A percentile compares a stretch with the other conserved stretches of the same genome.
These are phyloP conservation scores for Elsinoe necatrix DNA, from an alignment of 2,329 filamentous ascomycete species.

Conservation along the genomic window DNA sequence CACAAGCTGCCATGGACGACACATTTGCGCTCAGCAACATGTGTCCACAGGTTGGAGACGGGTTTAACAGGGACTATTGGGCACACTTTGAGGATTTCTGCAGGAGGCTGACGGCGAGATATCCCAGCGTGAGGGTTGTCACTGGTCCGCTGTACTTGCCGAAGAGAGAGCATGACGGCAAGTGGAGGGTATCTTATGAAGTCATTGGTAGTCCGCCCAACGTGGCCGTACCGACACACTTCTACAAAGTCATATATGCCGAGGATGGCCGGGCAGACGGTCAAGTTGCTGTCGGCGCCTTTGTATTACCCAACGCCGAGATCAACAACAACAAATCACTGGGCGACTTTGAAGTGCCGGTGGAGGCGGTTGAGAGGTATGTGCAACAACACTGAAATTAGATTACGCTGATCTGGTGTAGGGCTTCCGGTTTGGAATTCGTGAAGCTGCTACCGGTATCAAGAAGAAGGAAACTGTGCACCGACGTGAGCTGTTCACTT, in stretches of 20 bases:
- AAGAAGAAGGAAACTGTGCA: conserved; percentile 70
- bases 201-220: conserved; percentile 90
- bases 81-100: conserved; percentile 98
- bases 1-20: conserved; percentile 85
- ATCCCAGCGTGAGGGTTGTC: conserved; percentile 82
- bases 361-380: conserved; percentile 72
- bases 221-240: conserved; percentile 93
- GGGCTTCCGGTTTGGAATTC: conserved; percentile 87
- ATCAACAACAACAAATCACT: conserved; percentile 85
- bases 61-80: conserved; percentile 99
- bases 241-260: conserved; percentile 97
- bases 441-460: conserved; percentile 65
- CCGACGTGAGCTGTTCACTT: conserved; percentile 76
- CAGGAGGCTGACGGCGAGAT: conserved; percentile 66
- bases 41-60: conserved; percentile 96
- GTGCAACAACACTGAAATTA: not conserved
- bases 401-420: not conserved
- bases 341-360: conserved; percentile 84
- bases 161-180: conserved; percentile 73
- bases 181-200: conserved; percentile 94
- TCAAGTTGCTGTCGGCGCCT: conserved; percentile 82
- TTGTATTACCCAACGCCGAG: conserved; percentile 83
- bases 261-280: conserved; percentile 64
- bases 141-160: conserved; percentile 93
- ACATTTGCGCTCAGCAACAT: conserved; percentile 94